These are phyloP conservation scores for Coniochaeta sp. DNA, from an alignment of 2,329 filamentous ascomycete species.

Conservation along the genomic window DNA sequence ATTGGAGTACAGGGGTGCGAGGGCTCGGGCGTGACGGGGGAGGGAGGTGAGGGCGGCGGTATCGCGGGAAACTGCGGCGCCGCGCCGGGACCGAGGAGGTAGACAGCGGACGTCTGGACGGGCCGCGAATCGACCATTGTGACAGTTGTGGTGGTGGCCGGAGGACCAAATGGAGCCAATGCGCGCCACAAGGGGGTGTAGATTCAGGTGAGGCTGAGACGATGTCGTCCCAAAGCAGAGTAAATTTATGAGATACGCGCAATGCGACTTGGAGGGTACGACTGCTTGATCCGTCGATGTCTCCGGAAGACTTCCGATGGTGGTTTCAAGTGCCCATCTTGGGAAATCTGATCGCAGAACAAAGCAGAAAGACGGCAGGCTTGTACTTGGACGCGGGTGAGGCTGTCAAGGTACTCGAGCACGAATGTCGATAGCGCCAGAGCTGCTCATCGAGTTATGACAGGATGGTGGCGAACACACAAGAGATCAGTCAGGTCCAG, in stretches of 20 bases:
- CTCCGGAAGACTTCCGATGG: background rate
- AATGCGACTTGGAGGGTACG: background rate
- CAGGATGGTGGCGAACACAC: background rate
- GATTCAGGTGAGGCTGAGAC: background rate
- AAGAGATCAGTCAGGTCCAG: background rate
- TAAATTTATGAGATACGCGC: background rate
- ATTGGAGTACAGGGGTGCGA: conserved; percentile 25
- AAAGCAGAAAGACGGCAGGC: background rate
- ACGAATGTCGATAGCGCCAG: background rate
- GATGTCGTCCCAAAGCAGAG: background rate
- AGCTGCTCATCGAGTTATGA: background rate
- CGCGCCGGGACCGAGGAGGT: conserved; percentile 29
- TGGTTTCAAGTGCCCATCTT: background rate
- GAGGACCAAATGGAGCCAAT: background rate
- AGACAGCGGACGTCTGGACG: conserved; percentile 44
- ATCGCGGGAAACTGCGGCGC: conserved; percentile 23
- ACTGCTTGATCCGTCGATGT: background rate
- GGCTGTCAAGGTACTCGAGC: background rate
- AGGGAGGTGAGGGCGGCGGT: conserved; percentile 44
- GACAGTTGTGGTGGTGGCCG: background rate
- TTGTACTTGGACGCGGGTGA: background rate
- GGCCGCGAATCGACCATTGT: conserved; percentile 29
- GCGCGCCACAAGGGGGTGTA: background rate
- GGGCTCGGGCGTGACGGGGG: conserved; percentile 30
- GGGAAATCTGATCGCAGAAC: background rate